Evolutionary conservation across 2,329 filamentous ascomycete species (phyloP), one percentile per base, ranked within the genome.

Genomic region (Dryadomyces sulphureus): DNA sequence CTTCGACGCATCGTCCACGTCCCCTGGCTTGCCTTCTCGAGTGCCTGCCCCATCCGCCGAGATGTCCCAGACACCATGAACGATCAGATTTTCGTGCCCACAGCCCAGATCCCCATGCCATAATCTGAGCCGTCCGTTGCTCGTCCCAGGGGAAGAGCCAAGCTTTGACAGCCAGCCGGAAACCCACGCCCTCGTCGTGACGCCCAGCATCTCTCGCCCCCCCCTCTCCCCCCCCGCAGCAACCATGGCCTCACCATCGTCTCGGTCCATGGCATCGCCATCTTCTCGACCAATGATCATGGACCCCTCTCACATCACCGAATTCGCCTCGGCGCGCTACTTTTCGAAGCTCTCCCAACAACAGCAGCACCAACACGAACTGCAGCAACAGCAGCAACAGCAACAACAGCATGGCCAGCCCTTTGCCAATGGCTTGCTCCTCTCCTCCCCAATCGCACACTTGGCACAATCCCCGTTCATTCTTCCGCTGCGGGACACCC

Each of bases 321-420:
- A 81, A 59, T 81, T 81, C 62, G 77, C 75, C 50, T 81, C 77
- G 39, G 67, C 74, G 60, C 73, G 73, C 52, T 81, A 78, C 57
- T 76, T 79, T 53, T 69, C 71, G 46, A 81, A 81, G 61, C 60
- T 80, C 50, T 68, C 65, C 48, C 72, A 77, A 61, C 68, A 66
- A 57, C 63, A 70, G 25, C 66, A 62, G 52, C 52, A 62, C 50
- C 50, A 30, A 46, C 53, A 47, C 17, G 52, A 25, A 50, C 62
- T 62, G 19, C 66, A 68, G 52, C 62, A 65, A 47, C 56, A 51
- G 25, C 53, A 61, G 51, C 48, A 21, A 47, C 53, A 48, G n/a
- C 52, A 61, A 50, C 48, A 21, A 47, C 53, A 48, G n/a, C 52
- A 45, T 12, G 47, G 35, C 3, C 43, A 46, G 9, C 25, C 49